phyloP scores from a whole-genome alignment of 2,329 filamentous ascomycete genomes.

The Colletotrichum sp. region DNA sequence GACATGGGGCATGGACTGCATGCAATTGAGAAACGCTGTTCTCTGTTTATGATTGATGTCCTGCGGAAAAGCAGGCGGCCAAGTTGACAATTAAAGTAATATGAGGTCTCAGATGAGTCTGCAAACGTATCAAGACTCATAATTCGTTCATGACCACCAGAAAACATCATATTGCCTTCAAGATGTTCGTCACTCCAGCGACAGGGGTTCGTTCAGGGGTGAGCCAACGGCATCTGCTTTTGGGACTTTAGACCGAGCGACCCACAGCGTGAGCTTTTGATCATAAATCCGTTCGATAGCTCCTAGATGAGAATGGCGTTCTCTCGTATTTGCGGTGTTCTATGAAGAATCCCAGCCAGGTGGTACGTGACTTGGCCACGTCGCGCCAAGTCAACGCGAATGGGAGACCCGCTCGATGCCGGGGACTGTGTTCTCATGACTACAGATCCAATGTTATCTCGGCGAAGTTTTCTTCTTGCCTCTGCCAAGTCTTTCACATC shows the following conservation, averaged over 20 bases:
- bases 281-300: not conserved
- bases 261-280: not conserved
- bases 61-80: not conserved
- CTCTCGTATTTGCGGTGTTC: not conserved
- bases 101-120: not conserved
- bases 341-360: not conserved
- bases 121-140: not conserved
- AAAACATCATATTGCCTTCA: not conserved
- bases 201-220: not conserved
- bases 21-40: not conserved
- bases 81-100: not conserved
- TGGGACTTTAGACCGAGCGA: not conserved
- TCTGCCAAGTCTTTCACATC: not conserved
- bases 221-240: not conserved
- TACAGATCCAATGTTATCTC: not conserved
- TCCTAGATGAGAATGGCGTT: not conserved
- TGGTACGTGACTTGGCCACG: not conserved
- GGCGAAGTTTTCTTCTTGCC: not conserved
- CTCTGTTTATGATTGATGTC: not conserved
- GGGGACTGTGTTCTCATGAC: not conserved
- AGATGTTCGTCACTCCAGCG: not conserved
- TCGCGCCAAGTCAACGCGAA: not conserved
- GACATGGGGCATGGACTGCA: accelerated
- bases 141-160: not conserved
- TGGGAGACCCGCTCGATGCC: not conserved